Evolutionary conservation across 495 filamentous ascomycete genomes (phyloP), one percentile per base, ranked within the genome.

Genomic region (Xanthoparmelia taractica): DNA sequence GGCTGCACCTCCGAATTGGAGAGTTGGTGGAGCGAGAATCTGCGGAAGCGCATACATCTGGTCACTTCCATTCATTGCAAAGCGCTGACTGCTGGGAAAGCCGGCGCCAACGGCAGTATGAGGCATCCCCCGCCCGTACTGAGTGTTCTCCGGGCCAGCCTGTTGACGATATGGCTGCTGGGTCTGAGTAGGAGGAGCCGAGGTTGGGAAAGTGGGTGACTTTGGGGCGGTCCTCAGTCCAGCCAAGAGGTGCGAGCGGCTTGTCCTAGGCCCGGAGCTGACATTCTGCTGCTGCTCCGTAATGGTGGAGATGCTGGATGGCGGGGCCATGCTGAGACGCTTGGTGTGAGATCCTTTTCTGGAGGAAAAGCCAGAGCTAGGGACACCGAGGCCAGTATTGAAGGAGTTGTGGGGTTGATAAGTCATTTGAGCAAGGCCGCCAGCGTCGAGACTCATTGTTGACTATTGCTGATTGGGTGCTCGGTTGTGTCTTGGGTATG

Each of bases 401-500:
- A 84, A 79, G 68, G 79, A 87, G 74, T 82, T 83, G 52, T 71
- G 65, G n/a, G 66, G 59, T 78, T 89, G 87, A 83, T 93, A 95
- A 75, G 90, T 88, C 95, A 98, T 97, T 82, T 96, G 94, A 92
- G 93, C 88, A 82, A 96, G 90, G 92, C 92, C 91, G 84, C 92
- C 94, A 84, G 92, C 85, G 92, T 96, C 88, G 85, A 96, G 94
- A 82, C 88, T 91, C 89, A 86, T 79, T n/a, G 63, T 65, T 80
- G 69, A 64, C 67, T 43, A 57, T 69, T 59, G 57, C 61, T 65
- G 45, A 61, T 61, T 40, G 63, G 69, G 50, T 67, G n/a, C 67
- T 66, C 61, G 65, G 61, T 58, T 47, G 33, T 58, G 60, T 56
- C 25, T 55, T 62, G 5, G 37, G 13, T 48, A 11, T 25, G 23